Conservation (phyloP, 768 basidiomycete species). For the Hirschioporus abietinus region DNA sequence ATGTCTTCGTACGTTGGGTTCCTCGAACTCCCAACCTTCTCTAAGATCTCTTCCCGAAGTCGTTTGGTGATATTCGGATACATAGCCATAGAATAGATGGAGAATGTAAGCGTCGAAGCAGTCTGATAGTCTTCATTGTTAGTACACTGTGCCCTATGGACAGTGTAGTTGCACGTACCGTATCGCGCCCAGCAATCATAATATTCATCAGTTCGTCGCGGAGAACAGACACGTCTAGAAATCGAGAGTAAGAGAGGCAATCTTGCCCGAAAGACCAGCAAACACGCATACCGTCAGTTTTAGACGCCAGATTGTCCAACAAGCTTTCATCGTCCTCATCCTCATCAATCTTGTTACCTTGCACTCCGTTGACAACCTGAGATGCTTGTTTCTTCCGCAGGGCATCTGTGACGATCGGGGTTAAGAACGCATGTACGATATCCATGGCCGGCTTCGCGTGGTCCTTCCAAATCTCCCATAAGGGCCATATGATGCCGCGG, state of each 20-base stretch:
- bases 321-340: constrained; percentile 2
- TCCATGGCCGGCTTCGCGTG: constrained; percentile 12
- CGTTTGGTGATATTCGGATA: constrained; percentile 40
- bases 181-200: constrained; percentile 15
- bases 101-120: constrained; percentile 46
- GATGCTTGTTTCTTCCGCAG: constrained; percentile 9
- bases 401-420: constrained; percentile 14
- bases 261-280: background rate
- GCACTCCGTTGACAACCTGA: background rate
- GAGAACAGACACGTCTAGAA: constrained; percentile 7
- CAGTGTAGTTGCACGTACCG: background rate
- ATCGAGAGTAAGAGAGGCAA: background rate
- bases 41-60: constrained; percentile 47
- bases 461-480: constrained; percentile 15
- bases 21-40: constrained; percentile 35
- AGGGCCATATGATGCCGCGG: constrained; percentile 14
- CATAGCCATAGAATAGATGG: constrained; percentile 47
- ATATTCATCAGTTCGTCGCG: constrained; percentile 13
- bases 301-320: constrained; percentile 5
- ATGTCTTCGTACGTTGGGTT: constrained; percentile 52
- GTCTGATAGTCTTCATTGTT: constrained; percentile 17
- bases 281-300: constrained; percentile 4
- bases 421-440: constrained; percentile 10
- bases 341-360: background rate
- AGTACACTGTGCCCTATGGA: background rate